Conservation (phyloP, 352 stramenopile genomes). For the Peronospora farinosa region DNA sequence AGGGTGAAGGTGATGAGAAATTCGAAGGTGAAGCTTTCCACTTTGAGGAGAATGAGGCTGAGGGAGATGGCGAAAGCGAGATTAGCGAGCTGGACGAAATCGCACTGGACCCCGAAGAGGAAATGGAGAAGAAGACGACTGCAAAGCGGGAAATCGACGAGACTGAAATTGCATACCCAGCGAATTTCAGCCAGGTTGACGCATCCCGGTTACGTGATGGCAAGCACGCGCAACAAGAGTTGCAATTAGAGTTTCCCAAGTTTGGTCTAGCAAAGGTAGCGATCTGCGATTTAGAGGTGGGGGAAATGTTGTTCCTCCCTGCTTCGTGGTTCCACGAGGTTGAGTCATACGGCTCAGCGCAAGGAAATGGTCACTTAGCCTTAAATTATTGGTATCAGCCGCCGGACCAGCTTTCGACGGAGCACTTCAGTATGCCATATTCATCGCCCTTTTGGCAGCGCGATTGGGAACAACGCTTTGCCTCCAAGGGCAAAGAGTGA, state of each 20-base stretch:
- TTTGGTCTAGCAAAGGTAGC: constrained; percentile 53
- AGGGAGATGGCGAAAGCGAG: constrained; percentile 43
- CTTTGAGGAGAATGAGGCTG: constrained; percentile 59
- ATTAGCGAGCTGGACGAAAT: constrained; percentile 46
- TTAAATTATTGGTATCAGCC: constrained; percentile 90
- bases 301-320: constrained; percentile 95
- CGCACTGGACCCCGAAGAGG: constrained; percentile 37
- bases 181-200: constrained; percentile 76
- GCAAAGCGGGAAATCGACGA: constrained; percentile 30
- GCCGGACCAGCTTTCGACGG: constrained; percentile 43
- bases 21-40: constrained; percentile 49
- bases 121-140: constrained; percentile 22
- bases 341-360: constrained; percentile 61
- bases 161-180: constrained; percentile 55
- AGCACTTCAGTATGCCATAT: constrained; percentile 63
- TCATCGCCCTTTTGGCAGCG: constrained; percentile 67
- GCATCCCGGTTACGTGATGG: constrained; percentile 34
- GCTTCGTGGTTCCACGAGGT: constrained; percentile 98
- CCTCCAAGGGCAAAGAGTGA: constrained; percentile 11
- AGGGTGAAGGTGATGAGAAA: constrained; percentile 35
- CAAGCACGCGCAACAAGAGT: constrained; percentile 20
- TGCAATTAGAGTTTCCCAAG: constrained; percentile 52
- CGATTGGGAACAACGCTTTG: constrained; percentile 53
- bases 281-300: constrained; percentile 77
- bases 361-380: constrained; percentile 62